These are phyloP conservation scores for Inga laurina DNA, from an alignment of 306 rosid genomes.

Conservation along the genomic window DNA sequence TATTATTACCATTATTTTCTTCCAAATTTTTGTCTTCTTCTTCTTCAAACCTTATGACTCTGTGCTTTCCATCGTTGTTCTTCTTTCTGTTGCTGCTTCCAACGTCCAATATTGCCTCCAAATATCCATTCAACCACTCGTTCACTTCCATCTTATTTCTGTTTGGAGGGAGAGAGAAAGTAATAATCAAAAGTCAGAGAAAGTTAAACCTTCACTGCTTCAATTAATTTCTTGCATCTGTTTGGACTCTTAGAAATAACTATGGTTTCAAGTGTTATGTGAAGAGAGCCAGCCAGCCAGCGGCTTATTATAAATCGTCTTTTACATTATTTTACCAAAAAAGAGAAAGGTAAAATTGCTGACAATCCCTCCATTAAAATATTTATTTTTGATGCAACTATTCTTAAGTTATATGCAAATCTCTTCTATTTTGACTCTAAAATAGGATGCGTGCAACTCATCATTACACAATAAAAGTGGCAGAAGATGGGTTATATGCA, in stretches of 20 bases:
- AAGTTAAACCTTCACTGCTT: neutral
- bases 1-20: slow-evolving; percentile 4
- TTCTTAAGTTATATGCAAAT: too few relatives aligned
- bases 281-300: neutral
- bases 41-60: slow-evolving; percentile 46
- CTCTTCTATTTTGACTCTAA: too few relatives aligned
- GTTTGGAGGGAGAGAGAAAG: neutral
- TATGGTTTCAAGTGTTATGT: neutral
- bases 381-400: too few relatives aligned
- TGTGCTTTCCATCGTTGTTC: slow-evolving; percentile 39
- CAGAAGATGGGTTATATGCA: too few relatives aligned
- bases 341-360: neutral
- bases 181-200: neutral
- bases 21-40: slow-evolving; percentile 17
- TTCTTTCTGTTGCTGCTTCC: slow-evolving; percentile 48
- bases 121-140: slow-evolving; percentile 77
- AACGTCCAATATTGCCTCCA: slow-evolving; percentile 81
- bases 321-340: neutral
- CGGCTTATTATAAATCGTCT: neutral
- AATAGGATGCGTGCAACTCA: too few relatives aligned
- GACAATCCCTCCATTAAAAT: too few relatives aligned
- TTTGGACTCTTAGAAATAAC: neutral
- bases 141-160: slow-evolving; percentile 48
- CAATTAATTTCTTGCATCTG: neutral
- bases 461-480: too few relatives aligned